Base-by-base conservation (phyloP, 768 basidiomycete species). In the Lactifluus pinguis region DNA sequence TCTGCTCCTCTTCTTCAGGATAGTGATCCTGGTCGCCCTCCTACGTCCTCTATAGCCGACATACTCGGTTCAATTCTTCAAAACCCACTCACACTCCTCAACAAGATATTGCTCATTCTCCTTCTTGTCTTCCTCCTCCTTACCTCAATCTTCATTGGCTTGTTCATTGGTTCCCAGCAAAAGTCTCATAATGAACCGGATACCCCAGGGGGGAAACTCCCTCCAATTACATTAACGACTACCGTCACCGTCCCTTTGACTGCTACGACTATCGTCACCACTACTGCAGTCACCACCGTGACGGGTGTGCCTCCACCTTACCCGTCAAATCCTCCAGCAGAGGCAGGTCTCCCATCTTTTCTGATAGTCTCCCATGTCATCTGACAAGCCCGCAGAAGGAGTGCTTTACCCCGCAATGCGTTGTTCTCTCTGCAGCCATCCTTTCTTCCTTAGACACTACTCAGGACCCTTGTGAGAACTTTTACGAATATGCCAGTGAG, bases 381-480 rank as follows among this genome's bases (percentile, higher is more conserved):
- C 34, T 56, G 32, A 55, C 38, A 21, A 32, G 3, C 60, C 64
- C 45, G 42, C 64, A 89, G 85, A 77, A 82, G 62, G 69, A 79
- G 4, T 99, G 97, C 75, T 71, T 89, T 30, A 84, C 87, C 13
- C 70, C 86, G 4, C 80, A 86, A 63, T 99, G 97, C 70, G 85
- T 98, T 53, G 74, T 83, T 38, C 79, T 95, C 13, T 86, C 95
- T 10, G 89, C 92, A 1, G 80, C 84, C 0, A 88, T 99, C 60
- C 74, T 98, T 14, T 82, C 85, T 19, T 84, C 84, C 0, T 73
- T 98, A 21, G 95, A 99, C 69, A 80, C 80, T 10, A 76, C 83
- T 9, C 80, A 87, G 65, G 93, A 98, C 69, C 97, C 97, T 0
- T 99, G 97, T 72, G 90, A 98, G 66, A 87, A 93, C 73, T 97